These are phyloP conservation scores for Austroboletus niveus DNA, from an alignment of 1,284 basidiomycete genomes.

Conservation along the genomic window DNA sequence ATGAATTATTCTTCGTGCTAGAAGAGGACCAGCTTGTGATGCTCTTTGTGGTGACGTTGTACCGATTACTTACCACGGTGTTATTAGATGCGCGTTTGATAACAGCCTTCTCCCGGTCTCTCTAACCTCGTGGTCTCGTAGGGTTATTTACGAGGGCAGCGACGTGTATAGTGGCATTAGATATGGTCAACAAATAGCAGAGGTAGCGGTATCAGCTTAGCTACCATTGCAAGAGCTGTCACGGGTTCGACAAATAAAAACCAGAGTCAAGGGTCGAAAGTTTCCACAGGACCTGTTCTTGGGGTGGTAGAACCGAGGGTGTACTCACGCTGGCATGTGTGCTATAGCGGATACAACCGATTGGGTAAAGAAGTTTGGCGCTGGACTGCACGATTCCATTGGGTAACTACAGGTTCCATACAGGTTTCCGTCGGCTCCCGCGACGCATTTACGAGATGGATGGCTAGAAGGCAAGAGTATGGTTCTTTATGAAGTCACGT, in stretches of 20 bases:
- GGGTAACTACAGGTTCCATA: not conserved
- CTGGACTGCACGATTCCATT: not conserved
- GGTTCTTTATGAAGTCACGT: not conserved
- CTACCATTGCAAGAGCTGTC: not conserved
- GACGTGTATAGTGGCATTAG: not conserved
- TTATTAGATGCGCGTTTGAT: not conserved
- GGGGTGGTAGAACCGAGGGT: not conserved
- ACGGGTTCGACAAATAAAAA: not conserved
- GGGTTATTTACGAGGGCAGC: not conserved
- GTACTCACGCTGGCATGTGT: not conserved
- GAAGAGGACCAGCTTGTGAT: not conserved
- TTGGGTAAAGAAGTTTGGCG: not conserved
- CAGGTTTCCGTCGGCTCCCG: slow-evolving; percentile 1
- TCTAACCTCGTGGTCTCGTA: not conserved
- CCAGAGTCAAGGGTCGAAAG: not conserved
- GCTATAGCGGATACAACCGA: not conserved
- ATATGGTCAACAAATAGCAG: not conserved
- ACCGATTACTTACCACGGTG: not conserved
- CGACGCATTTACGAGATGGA: slow-evolving; percentile 8
- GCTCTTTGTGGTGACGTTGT: not conserved
- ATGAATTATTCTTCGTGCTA: not conserved
- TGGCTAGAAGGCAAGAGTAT: not conserved
- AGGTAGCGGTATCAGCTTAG: no score
- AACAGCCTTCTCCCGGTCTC: not conserved
- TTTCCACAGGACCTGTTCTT: not conserved